Evolutionary conservation across 495 filamentous ascomycete genomes (phyloP), one percentile per base, ranked within the genome.

Genomic region (Staphylotrichum longicolle): DNA sequence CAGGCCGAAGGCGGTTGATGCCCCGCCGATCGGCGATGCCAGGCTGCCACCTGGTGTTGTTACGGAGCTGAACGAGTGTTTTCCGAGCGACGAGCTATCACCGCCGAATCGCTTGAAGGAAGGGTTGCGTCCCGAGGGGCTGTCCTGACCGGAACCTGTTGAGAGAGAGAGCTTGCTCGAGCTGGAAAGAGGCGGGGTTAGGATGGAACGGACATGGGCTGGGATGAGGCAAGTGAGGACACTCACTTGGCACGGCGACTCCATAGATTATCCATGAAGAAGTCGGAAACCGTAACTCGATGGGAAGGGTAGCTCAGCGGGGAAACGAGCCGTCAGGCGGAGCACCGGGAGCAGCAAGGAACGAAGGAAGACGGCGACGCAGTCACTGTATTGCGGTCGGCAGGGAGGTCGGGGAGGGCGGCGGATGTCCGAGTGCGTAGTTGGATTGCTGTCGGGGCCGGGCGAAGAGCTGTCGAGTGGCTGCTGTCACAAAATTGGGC

Each of bases 1-100:
- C 39, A 98, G 83, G 57, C 92, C 91, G 71, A 98, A 98, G 54
- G 93, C 93, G 58, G 87, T 91, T 7, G 95, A 95, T 61, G 91
- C 94, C 64, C 88, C 89, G 57, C 86, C 81, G 20, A 90, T 94
- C 8, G 94, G 93, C 33, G 94, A 96, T 15, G 89, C 86, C n/a
- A 95, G 81, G 42, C 83, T 80, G 59, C 78, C 81, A 59, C 80
- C 85, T 40, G 92, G 91, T 34, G 90, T 86, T 33, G 89, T 85
- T 72, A 90, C 82, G 62, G 87, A 83, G 74, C 87, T 90, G 78
- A 96, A 95, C 30, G 94, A 91, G 75, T 95, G 96, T 75, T 88
- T 88, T 60, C 86, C 87, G 73, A 90, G 87, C 68, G 88, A 92
- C 68, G 86, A 86, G 58, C 79, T 83, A 68, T 90, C 87, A 70